A percentile compares a stretch with the other conserved stretches of the same genome.
Evolutionary conservation across 108 stramenopile species (phyloP).

Genomic region (Seminavis robusta): DNA sequence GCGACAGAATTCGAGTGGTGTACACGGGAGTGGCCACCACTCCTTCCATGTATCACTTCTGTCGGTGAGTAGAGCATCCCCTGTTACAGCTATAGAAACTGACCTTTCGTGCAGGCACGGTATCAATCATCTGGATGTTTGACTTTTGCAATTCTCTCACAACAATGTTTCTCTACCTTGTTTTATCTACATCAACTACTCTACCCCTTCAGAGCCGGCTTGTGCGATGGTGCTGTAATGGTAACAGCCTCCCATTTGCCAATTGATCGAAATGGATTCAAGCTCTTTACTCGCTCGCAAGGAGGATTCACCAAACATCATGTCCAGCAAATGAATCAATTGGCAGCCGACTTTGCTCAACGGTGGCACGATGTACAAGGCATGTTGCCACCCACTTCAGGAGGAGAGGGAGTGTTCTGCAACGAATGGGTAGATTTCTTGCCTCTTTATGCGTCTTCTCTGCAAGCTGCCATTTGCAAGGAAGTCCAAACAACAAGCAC

Average conservation of each 20-base stretch:
- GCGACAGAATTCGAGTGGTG: conserved; percentile 31
- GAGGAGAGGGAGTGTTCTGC: conserved; percentile 52
- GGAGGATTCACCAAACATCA: not conserved
- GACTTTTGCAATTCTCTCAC: too few relatives aligned
- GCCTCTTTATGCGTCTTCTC: conserved; percentile 47
- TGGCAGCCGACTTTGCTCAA: too few relatives aligned
- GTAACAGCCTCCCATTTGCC: conserved; percentile 82
- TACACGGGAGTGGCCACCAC: conserved; percentile 77
- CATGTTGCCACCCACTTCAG: conserved; percentile 67
- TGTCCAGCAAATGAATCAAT: too few relatives aligned
- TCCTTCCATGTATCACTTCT: conserved; percentile 67
- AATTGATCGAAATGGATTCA: conserved; percentile 76
- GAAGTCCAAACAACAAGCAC: conserved; percentile 25
- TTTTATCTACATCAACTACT: too few relatives aligned
- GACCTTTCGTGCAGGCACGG: too few relatives aligned
- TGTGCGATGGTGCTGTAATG: conserved; percentile 74
- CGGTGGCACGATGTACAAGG: conserved; percentile 28
- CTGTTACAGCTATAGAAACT: too few relatives aligned
- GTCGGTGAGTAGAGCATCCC: conserved; percentile 22
- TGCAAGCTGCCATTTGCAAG: conserved; percentile 41
- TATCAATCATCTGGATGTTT: too few relatives aligned
- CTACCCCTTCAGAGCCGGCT: conserved; percentile 24
- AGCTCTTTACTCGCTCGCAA: conserved; percentile 48
- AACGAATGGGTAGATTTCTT: conserved; percentile 68
- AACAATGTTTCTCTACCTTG: not conserved